Conservation (phyloP, 2,329 filamentous ascomycete species). For the Microsporum audouinii region DNA sequence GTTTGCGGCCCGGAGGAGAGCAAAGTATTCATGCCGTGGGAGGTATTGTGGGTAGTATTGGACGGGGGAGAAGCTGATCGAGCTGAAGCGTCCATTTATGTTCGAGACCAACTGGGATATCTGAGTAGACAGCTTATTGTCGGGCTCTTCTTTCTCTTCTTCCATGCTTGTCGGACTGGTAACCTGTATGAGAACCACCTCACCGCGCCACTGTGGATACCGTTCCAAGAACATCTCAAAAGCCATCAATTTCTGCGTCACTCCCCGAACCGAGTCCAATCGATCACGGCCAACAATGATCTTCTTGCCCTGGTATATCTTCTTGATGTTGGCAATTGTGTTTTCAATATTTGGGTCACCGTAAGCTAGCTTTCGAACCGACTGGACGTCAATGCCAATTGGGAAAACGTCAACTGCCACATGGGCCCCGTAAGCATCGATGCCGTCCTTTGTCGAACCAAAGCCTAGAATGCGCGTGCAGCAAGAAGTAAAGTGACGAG, state of each 20-base stretch:
- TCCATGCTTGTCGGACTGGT: constrained; percentile 76
- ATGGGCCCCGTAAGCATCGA: constrained; percentile 78
- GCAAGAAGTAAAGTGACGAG: constrained; percentile 86
- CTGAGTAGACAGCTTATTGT: constrained; percentile 72
- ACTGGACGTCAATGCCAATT: constrained; percentile 82
- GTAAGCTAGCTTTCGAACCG: constrained; percentile 65
- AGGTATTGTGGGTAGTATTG: constrained; percentile 94
- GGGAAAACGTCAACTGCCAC: constrained; percentile 89
- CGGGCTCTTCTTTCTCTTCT: constrained; percentile 62
- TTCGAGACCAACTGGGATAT: constrained; percentile 82
- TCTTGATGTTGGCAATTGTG: constrained; percentile 58
- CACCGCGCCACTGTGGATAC: constrained; percentile 83
- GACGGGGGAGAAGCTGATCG: constrained; percentile 76
- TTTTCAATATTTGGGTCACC: constrained; percentile 57
- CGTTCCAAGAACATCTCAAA: constrained; percentile 85
- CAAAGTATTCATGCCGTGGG: constrained; percentile 82
- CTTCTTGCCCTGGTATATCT: constrained; percentile 78
- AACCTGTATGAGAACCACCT: constrained; percentile 88
- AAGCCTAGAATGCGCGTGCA: constrained; percentile 87
- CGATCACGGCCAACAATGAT: constrained; percentile 90
- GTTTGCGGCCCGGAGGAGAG: constrained; percentile 78
- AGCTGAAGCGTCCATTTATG: constrained; percentile 86
- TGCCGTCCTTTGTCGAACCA: constrained; percentile 69
- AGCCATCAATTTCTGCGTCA: constrained; percentile 89
- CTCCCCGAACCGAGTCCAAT: constrained; percentile 83